Base-by-base conservation (phyloP, 768 basidiomycete species). In the Rhodotorula diobovata region DNA sequence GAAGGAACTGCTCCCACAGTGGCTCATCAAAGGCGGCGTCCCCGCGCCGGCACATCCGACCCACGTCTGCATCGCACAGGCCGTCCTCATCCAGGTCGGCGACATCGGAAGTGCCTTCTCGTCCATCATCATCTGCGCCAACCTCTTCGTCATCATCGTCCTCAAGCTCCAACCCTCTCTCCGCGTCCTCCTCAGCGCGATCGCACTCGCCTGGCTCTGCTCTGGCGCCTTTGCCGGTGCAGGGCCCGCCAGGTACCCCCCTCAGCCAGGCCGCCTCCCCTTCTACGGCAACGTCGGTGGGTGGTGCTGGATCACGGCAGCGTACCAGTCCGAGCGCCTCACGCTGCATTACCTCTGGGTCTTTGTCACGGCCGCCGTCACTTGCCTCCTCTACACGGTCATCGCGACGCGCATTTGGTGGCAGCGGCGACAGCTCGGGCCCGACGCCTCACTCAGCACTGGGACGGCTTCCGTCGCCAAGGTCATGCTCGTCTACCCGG, bases 61-160 rank as follows among this genome's bases (percentile, higher is more conserved):
- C 4, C 14, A 30, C 2, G 11, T 67, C 6, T 71, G 70, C 41
- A 71, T 65, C 16, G 50, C 70, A 0, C 70, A 71, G 46, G 70
- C 16, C 28, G 51, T 71, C 65, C 25, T 71, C 25, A 63, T 71
- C 50, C 70, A 71, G 45, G 20, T 59, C 8, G 70, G 70, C 32
- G 70, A 71, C 65, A 53, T 66, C 20, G 66, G 50, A 20, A 30
- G 28, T 23, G 65, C 66, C 3, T 71, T 71, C 58, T 63, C 57
- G 8, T 45, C 55, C 6, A 28, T 71, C 6, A 51, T 71, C 20
- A 71, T 71, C 12, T 45, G 55, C 37, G 12, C 46, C 37, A 71
- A 71, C 61, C 65, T 71, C 18, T 58, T 71, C 41, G 12, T n/a
- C 60, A 50, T 71, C 39, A 35, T 71, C 56, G 61, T 67, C 56